These are phyloP conservation scores for Rhizoclosmatium hyalinum DNA, from an alignment of 371 early-diverging fungal species.

Conservation along the genomic window DNA sequence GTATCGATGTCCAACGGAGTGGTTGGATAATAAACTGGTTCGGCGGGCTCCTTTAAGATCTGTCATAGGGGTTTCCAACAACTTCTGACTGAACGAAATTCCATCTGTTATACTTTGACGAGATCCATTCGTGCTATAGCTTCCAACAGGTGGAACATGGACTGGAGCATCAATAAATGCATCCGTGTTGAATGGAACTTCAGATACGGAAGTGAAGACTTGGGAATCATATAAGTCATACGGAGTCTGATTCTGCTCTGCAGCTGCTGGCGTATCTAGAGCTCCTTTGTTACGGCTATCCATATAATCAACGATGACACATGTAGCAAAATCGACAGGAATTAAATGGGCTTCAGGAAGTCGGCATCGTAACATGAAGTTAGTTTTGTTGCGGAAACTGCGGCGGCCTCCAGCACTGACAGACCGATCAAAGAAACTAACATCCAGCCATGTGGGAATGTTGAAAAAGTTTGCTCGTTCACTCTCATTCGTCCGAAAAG, in stretches of 20 bases:
- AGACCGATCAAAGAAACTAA: slow-evolving; percentile 71
- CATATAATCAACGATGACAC: slow-evolving; percentile 40
- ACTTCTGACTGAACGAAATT: slow-evolving; percentile 8
- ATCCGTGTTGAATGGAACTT: slow-evolving; percentile 13
- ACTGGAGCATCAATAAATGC: not conserved
- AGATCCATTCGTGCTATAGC: slow-evolving; percentile 13
- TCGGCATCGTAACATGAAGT: slow-evolving; percentile 68
- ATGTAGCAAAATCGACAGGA: slow-evolving; percentile 51
- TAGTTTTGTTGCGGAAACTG: not conserved
- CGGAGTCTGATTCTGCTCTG: slow-evolving; percentile 13
- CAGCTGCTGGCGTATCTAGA: not conserved
- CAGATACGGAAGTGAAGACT: slow-evolving; percentile 28
- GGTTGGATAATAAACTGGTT: slow-evolving; percentile 7
- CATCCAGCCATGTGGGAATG: slow-evolving; percentile 93
- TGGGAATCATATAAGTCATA: slow-evolving; percentile 66
- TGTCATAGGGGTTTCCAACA: not conserved
- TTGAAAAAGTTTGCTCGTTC: slow-evolving; percentile 56
- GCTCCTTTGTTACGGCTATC: slow-evolving; percentile 28
- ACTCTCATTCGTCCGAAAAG: slow-evolving; percentile 35
- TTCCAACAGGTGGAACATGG: slow-evolving; percentile 1
- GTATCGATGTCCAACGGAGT: not conserved
- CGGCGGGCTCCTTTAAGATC: not conserved
- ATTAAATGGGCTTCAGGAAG: slow-evolving; percentile 87
- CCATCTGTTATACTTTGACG: slow-evolving; percentile 1
- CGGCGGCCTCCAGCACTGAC: not conserved